Conservation (phyloP, 805 yeast species). For the Starmera dryadoides region DNA sequence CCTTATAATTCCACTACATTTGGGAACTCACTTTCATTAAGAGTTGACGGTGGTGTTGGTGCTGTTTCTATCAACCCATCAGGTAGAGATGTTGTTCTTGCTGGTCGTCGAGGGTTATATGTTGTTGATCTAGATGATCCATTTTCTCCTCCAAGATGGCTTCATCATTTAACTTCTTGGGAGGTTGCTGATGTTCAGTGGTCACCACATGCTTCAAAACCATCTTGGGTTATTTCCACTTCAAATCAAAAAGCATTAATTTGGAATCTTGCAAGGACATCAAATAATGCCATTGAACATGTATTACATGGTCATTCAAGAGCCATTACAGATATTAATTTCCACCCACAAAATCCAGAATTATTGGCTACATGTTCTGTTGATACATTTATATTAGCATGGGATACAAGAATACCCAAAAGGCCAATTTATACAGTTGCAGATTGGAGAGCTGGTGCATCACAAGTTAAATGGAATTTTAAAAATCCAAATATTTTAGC, state of each 20-base stretch:
- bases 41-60: slow-evolving; percentile 89
- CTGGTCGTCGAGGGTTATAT: slow-evolving; percentile 77
- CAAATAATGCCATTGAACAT: slow-evolving; percentile 72
- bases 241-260: slow-evolving; percentile 92
- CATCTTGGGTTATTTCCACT: slow-evolving; percentile 89
- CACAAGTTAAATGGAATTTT: slow-evolving; percentile 92
- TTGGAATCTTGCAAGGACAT: slow-evolving; percentile 77
- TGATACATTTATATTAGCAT: slow-evolving; percentile 77
- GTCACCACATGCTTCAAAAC: slow-evolving; percentile 85
- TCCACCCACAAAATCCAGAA: slow-evolving; percentile 84
- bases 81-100: slow-evolving; percentile 90
- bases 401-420: slow-evolving; percentile 85
- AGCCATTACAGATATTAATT: slow-evolving; percentile 94
- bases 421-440: slow-evolving; percentile 73
- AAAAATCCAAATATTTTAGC: slow-evolving; percentile 72
- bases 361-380: slow-evolving; percentile 87
- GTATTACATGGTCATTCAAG: slow-evolving; percentile 85
- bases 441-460: slow-evolving; percentile 94
- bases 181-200: slow-evolving; percentile 99
- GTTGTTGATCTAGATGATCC: slow-evolving; percentile 95
- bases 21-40: slow-evolving; percentile 71
- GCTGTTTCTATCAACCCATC: slow-evolving; percentile 86
- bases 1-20: slow-evolving; percentile 52
- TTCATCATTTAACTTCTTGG: slow-evolving; percentile 90
- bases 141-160: slow-evolving; percentile 89